Evolutionary conservation across 306 rosid genomes (phyloP), one percentile per base, ranked within the genome.

Genomic region (Lathyrus aphaca): DNA sequence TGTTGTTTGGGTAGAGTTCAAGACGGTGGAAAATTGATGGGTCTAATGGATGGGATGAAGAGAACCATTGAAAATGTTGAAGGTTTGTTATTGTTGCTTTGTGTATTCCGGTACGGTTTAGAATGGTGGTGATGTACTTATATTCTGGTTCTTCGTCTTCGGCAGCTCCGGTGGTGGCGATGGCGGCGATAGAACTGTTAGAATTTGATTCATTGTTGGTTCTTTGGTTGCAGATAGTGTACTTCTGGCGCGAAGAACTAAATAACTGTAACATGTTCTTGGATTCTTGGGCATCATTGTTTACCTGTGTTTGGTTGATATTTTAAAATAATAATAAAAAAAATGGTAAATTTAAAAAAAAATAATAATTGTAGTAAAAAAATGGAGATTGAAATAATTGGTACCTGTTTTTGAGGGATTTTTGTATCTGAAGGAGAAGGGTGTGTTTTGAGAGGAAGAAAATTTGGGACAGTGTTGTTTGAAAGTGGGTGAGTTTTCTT

Each of bases 1-100:
- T 39, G 25, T 66, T 14, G 55, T 46, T 13, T 15, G 51, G 48
- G 77, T 63, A 50, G 35, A 68, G 67, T 71, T 92, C 93, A 3
- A 88, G 88, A 15, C 72, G 77, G 80, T 80, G 77, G 51, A 88
- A 86, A 56, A 83, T 49, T 10, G 92, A 82, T 8, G 90, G 95
- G 77, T 88, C 92, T 16, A 88, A 53, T 6, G 95, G 90, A 35
- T 81, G 90, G 3, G 84, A 59, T 2, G 87, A 81, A 39, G 95
- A 82, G 84, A 84, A 81, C 88, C 95, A 82, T 23, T 53, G 79
- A 30, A 66, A 67, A 3, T 67, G n/a, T 21, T 53, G 49, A 29
- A 71, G 21, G 27, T 65, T 37, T 11, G 56, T 49, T 46, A 35
- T 0, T 5, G 74, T 49, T 21, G 63, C 55, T 21, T 60, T 75